Percentiles rank a stretch among this genome's conserved stretches.
phyloP scores from a whole-genome alignment of 257 asterid species.

The Gentiana dahurica region DNA sequence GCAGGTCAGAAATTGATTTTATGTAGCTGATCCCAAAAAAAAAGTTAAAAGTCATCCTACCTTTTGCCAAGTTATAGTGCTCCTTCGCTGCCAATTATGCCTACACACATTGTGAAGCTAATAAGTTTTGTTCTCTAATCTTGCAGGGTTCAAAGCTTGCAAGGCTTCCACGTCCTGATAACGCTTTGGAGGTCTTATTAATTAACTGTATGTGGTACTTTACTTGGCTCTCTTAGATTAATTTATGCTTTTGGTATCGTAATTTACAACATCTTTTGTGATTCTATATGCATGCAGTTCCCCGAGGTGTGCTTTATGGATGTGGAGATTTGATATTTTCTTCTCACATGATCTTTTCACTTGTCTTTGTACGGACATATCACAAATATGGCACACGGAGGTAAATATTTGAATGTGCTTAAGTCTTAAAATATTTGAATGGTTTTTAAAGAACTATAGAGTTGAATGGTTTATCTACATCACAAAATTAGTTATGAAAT shows the following conservation, averaged over 20 bases:
- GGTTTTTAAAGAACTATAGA: no score
- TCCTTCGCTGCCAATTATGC: no score
- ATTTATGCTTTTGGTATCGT: constrained; percentile 2
- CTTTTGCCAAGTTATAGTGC: neutral
- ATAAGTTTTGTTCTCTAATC: neutral
- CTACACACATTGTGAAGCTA: neutral
- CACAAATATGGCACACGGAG: constrained; percentile 78
- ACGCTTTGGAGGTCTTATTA: constrained; percentile 45
- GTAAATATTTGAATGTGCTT: constrained; percentile 19
- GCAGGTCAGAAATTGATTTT: neutral
- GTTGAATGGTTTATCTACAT: no score
- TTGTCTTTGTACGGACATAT: constrained; percentile 83
- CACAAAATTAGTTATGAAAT: no score
- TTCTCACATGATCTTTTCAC: constrained; percentile 95
- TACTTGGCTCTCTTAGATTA: constrained; percentile 1
- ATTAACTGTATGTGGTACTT: constrained; percentile 38
- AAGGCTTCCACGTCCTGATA: constrained; percentile 74
- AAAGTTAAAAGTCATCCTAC: neutral
- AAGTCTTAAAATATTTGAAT: no score
- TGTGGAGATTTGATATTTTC: constrained; percentile 98
- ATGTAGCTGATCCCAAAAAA: neutral
- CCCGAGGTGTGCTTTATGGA: constrained; percentile 85
- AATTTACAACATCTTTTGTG: constrained; percentile 5
- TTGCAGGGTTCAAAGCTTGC: constrained; percentile 93
- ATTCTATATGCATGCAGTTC: constrained; percentile 43